These are phyloP conservation scores for Corymbia calophylla DNA, from an alignment of 441 rosid genomes.

Conservation along the genomic window DNA sequence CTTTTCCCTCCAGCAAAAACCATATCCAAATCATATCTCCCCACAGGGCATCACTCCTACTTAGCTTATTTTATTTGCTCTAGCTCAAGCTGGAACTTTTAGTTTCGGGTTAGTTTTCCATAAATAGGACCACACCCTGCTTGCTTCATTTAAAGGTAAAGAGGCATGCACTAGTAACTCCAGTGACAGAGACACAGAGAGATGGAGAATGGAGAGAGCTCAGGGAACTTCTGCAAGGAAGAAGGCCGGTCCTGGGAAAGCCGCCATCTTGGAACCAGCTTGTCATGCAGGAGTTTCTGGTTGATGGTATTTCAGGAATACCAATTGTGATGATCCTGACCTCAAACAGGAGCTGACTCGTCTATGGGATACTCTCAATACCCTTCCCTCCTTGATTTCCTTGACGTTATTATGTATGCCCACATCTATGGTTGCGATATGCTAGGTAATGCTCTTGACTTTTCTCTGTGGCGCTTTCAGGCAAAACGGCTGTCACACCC, in stretches of 20 bases:
- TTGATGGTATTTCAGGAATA: conserved; percentile 85
- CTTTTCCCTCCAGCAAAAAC: background rate
- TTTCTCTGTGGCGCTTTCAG: conserved; percentile 23
- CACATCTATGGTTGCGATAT: background rate
- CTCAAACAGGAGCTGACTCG: conserved; percentile 80
- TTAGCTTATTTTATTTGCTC: background rate
- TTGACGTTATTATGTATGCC: background rate
- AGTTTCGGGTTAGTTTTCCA: background rate
- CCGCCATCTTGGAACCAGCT: conserved; percentile 90
- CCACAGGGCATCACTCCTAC: background rate
- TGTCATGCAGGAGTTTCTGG: conserved; percentile 90
- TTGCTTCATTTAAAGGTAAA: background rate
- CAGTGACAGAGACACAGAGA: conserved; percentile 25
- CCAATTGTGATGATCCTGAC: conserved; percentile 87
- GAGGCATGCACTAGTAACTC: background rate
- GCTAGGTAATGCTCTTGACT: background rate
- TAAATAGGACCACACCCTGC: background rate
- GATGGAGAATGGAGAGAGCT: conserved; percentile 17
- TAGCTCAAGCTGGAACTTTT: background rate
- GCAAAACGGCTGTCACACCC: too few species aligned
- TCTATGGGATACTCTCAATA: conserved; percentile 46
- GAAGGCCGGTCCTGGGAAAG: conserved; percentile 49
- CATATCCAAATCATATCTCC: background rate
- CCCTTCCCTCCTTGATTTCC: background rate
- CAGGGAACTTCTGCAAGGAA: conserved; percentile 20